phyloP scores from a whole-genome alignment of 257 asterid species.

The Leonotis leonurus region DNA sequence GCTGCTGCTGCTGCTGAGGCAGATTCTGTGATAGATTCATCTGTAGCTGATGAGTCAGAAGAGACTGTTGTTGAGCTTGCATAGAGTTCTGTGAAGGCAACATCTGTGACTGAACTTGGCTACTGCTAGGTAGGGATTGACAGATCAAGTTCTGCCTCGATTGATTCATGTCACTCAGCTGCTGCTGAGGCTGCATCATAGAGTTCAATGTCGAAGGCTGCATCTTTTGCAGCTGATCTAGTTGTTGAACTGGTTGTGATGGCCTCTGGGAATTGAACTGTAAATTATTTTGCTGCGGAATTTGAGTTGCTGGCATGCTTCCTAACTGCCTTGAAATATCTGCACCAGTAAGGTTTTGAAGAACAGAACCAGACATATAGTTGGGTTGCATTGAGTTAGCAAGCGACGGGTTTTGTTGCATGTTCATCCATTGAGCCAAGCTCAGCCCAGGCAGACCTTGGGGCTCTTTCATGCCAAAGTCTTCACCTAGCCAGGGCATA shows the following conservation, averaged over 20 bases:
- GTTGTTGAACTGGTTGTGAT: slow-evolving; percentile 46
- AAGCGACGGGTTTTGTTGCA: slow-evolving; percentile 68
- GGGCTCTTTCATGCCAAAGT: slow-evolving; percentile 65
- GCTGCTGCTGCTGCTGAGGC: slow-evolving; percentile 40
- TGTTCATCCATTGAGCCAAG: slow-evolving; percentile 97
- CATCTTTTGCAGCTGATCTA: slow-evolving; percentile 65
- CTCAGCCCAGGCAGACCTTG: slow-evolving; percentile 75
- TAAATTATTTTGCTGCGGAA: slow-evolving; percentile 56
- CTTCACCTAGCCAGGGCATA: slow-evolving; percentile 89
- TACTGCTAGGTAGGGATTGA: too few relatives aligned
- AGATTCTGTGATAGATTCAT: too few relatives aligned
- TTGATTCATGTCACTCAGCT: slow-evolving; percentile 42
- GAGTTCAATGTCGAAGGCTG: slow-evolving; percentile 41
- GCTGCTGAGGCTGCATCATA: slow-evolving; percentile 60
- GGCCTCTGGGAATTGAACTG: slow-evolving; percentile 61
- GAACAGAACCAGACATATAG: slow-evolving; percentile 46
- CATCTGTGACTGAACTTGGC: slow-evolving; percentile 54
- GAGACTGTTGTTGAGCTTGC: slow-evolving; percentile 50
- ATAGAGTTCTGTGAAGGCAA: slow-evolving; percentile 39
- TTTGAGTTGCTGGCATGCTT: too few relatives aligned
- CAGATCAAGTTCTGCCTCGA: slow-evolving; percentile 36
- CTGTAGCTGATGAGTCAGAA: slow-evolving; percentile 60
- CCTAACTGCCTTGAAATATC: slow-evolving; percentile 61
- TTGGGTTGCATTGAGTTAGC: slow-evolving; percentile 55
- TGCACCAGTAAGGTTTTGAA: slow-evolving; percentile 46